Evolutionary conservation across 2,329 filamentous ascomycete species (phyloP).

Genomic region (Penicillium sp.): DNA sequence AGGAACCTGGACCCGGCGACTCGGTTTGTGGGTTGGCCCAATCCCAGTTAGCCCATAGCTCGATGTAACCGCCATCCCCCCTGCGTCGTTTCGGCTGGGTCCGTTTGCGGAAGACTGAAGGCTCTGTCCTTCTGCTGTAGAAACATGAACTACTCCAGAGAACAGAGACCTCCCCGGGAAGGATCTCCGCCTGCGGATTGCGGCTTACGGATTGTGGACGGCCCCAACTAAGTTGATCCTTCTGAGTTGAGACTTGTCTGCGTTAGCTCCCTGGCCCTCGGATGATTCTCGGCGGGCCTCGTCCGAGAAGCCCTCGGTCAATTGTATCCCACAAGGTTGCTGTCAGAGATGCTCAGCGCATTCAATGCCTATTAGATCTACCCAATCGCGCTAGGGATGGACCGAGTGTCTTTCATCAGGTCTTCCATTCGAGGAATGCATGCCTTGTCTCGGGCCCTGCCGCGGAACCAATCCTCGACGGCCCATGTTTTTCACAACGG

Average conservation of each 20-base stretch:
- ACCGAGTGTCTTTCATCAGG: not conserved
- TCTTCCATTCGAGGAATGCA: conserved; percentile 4
- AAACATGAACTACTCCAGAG: too few species aligned
- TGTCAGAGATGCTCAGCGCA: not conserved
- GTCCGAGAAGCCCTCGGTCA: not conserved
- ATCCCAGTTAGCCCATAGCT: not conserved
- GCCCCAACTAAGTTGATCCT: too few species aligned
- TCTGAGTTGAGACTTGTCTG: not conserved
- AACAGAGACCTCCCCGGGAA: too few species aligned
- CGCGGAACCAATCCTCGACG: conserved; percentile 13
- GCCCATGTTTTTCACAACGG: conserved; percentile 21
- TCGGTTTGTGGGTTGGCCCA: conserved; percentile 24
- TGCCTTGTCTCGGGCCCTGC: conserved; percentile 3
- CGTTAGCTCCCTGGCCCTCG: not conserved
- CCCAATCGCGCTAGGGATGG: not conserved
- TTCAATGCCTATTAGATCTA: too few species aligned
- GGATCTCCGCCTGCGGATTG: too few species aligned
- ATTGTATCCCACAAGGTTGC: not conserved
- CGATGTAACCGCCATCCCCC: not conserved
- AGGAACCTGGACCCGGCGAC: conserved; percentile 35
- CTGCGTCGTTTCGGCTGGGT: not conserved
- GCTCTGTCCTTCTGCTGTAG: too few species aligned
- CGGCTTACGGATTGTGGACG: too few species aligned
- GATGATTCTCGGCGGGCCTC: conserved; percentile 8
- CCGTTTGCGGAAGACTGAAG: not conserved